Percentiles rank a stretch among this genome's conserved stretches.
These are phyloP conservation scores for Agaricus sinodeliciosus DNA, from an alignment of 768 basidiomycete genomes.

Conservation along the genomic window DNA sequence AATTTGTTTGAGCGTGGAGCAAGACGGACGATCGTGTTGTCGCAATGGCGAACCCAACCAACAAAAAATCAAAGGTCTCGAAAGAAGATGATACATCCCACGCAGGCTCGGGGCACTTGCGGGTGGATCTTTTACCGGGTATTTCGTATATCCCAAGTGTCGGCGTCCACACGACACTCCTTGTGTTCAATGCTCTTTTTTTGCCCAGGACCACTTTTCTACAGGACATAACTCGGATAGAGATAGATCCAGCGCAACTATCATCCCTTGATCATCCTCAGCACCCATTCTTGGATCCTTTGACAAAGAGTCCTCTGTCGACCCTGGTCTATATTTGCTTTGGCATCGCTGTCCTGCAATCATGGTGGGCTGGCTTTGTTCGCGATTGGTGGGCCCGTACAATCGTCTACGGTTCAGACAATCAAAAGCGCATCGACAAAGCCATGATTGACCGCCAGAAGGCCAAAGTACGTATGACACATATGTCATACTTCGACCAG, in stretches of 20 bases:
- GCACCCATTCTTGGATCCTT: slow-evolving; percentile 56
- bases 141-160: slow-evolving; percentile 53
- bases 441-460: slow-evolving; percentile 30
- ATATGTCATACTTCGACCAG: background rate
- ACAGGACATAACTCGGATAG: slow-evolving; percentile 26
- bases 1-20: no score
- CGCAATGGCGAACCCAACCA: background rate
- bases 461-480: slow-evolving; percentile 27
- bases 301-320: slow-evolving; percentile 53
- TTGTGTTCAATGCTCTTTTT: slow-evolving; percentile 59
- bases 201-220: slow-evolving; percentile 58
- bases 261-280: slow-evolving; percentile 60
- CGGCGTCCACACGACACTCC: slow-evolving; percentile 59
- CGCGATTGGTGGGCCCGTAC: slow-evolving; percentile 49
- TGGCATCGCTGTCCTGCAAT: slow-evolving; percentile 49
- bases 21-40: no score
- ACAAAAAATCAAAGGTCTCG: background rate
- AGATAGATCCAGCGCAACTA: slow-evolving; percentile 23
- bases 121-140: slow-evolving; percentile 1
- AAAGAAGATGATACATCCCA: background rate
- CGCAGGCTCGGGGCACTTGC: background rate
- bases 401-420: slow-evolving; percentile 31
- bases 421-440: slow-evolving; percentile 37
- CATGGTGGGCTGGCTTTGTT: slow-evolving; percentile 71
- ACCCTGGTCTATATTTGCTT: slow-evolving; percentile 53